Base-by-base conservation (phyloP, 2,329 filamentous ascomycete species). In the Sclerotinia borealis region DNA sequence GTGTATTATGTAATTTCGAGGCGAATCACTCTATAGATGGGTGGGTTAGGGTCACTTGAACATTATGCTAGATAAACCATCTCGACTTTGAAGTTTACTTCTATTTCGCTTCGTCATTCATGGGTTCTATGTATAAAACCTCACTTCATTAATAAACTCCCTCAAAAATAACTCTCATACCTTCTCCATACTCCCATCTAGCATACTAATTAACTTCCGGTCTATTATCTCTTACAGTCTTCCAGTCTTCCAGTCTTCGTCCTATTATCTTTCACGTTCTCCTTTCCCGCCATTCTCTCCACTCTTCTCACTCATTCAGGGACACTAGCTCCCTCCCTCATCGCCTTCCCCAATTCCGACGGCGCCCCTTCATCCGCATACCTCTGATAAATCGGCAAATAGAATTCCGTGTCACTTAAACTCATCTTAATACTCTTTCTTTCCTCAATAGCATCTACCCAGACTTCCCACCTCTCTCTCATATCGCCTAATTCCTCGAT, bases 341-440 rank as follows among this genome's bases (percentile, higher is more conserved):
- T 88, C 17, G 85, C 85, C 75, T 85, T 82, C 1, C 80, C 85
- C 25, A 87, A 80, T 70, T 85, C 77, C 25, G 83, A 86, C 69
- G 85, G 80, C 19, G 86, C 87, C 27, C 80, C 83, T 71, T 89
- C 84, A 58, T 89, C 85, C 0, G 85, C 85, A 77, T 89, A 89
- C 64, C 85, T 75, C 74, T 82, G 81, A 74, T 92, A 93, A 19
- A 89, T 87, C 11, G 83, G 80, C 65, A 90, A 73, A 72, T 92
- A 92, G 71, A 85, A 77, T 66, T 88, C 83, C 60, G 80, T 81
- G 22, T 87, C 85, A 71, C 89, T 92, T 76, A 82, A 84, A 0
- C 88, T 93, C 67, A 86, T 81, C 72, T 78, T 79, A 0, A 92
- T 81, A 69, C 87, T 92, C 70, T 82, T 78, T 65, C 87, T 81